Conservation (phyloP, 768 basidiomycete genomes). For the Pleurotus citrinopileatus region DNA sequence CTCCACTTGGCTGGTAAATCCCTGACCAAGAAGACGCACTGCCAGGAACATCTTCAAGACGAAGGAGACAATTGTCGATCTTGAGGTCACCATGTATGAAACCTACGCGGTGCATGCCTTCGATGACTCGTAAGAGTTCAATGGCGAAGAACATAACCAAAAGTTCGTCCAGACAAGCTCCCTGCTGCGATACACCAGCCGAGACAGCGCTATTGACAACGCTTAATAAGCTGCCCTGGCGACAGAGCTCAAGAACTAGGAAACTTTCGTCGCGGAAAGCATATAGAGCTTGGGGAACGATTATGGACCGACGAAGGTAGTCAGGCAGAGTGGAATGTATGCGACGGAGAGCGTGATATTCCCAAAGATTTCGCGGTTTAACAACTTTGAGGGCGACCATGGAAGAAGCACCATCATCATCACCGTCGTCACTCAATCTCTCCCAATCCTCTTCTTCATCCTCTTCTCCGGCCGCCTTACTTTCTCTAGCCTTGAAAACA, state of each 20-base stretch:
- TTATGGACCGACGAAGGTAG: constrained; percentile 60
- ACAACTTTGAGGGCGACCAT: constrained; percentile 91
- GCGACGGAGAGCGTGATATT: constrained; percentile 80
- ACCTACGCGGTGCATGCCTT: constrained; percentile 75
- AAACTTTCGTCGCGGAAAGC: constrained; percentile 88
- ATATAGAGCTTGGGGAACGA: constrained; percentile 77
- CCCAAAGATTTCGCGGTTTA: constrained; percentile 87
- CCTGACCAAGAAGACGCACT: constrained; percentile 67
- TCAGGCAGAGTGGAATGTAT: constrained; percentile 68
- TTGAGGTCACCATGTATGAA: constrained; percentile 99
- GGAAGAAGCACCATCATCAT: constrained; percentile 48
- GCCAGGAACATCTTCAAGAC: constrained; percentile 80
- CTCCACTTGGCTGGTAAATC: constrained; percentile 75
- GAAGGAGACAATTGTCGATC: constrained; percentile 97
- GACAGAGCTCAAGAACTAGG: constrained; percentile 82
- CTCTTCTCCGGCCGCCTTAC: constrained; percentile 34
- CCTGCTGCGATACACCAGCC: constrained; percentile 76
- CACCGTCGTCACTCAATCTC: constrained; percentile 54
- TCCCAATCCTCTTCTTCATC: constrained; percentile 51
- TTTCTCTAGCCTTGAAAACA: constrained; percentile 83
- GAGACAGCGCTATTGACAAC: constrained; percentile 82
- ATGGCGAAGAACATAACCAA: constrained; percentile 94
- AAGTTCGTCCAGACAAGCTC: constrained; percentile 86
- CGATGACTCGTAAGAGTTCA: constrained; percentile 81
- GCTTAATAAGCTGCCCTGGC: constrained; percentile 90